phyloP scores from a whole-genome alignment of 495 filamentous ascomycete genomes.

The Aspergillus bridgeri region DNA sequence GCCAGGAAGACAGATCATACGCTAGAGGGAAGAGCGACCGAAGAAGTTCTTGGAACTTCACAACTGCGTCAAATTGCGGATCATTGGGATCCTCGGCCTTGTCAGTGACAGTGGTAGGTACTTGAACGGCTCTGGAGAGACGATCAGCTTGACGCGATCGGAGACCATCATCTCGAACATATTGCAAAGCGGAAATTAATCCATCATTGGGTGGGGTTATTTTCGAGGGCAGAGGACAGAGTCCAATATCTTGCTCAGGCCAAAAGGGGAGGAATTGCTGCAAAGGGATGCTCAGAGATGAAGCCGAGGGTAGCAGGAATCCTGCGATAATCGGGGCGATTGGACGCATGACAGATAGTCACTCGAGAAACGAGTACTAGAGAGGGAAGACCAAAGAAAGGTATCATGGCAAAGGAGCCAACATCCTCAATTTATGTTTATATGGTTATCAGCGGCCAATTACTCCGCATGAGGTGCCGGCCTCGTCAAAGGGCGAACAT shows the following conservation, averaged over 20 bases:
- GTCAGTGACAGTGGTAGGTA: conserved; percentile 36
- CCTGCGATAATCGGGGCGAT: conserved; percentile 3
- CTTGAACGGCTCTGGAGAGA: conserved; percentile 37
- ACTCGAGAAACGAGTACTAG: not conserved
- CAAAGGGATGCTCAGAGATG: conserved; percentile 18
- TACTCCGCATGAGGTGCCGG: not conserved
- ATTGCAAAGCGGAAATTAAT: conserved; percentile 24
- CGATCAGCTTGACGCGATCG: conserved; percentile 33
- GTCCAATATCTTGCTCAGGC: not conserved
- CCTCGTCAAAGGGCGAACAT: not conserved
- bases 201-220: conserved; percentile 24
- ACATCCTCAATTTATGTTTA: not conserved
- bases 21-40: conserved; percentile 37
- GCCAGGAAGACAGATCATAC: conserved; percentile 15
- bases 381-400: not conserved
- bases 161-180: conserved; percentile 30
- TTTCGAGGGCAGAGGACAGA: conserved; percentile 34
- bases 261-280: conserved; percentile 17
- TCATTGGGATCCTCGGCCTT: conserved; percentile 35
- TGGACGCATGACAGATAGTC: not conserved
- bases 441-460: not conserved
- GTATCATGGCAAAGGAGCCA: not conserved
- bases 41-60: conserved; percentile 39
- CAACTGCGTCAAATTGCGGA: conserved; percentile 32
- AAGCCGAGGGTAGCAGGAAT: conserved; percentile 11